These are phyloP conservation scores for Prunus kanzakura DNA, from an alignment of 306 rosid species.

Conservation along the genomic window DNA sequence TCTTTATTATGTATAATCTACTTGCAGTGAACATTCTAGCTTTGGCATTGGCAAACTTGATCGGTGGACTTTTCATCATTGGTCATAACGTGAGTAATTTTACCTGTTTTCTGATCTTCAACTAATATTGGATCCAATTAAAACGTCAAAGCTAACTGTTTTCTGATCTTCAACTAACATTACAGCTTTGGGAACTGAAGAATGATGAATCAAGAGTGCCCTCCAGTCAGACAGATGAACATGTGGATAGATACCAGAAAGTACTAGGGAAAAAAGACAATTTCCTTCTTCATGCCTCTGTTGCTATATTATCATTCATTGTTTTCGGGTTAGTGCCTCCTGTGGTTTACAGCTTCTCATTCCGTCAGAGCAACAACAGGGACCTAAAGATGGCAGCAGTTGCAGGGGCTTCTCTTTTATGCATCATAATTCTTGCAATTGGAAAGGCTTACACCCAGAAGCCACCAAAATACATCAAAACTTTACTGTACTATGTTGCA, in stretches of 20 bases:
- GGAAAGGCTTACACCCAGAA: slow-evolving; percentile 51
- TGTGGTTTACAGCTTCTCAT: slow-evolving; percentile 64
- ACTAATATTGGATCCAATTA: neutral
- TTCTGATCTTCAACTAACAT: slow-evolving; percentile 8
- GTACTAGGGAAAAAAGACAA: slow-evolving; percentile 46
- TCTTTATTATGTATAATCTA: neutral
- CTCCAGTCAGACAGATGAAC: slow-evolving; percentile 5
- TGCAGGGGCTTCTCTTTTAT: slow-evolving; percentile 61
- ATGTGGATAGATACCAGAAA: slow-evolving; percentile 40
- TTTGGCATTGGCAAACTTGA: slow-evolving; percentile 72
- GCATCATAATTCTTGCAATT: slow-evolving; percentile 61
- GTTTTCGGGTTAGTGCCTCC: slow-evolving; percentile 71
- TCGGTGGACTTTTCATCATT: slow-evolving; percentile 71
- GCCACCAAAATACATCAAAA: slow-evolving; percentile 44
- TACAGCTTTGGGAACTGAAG: slow-evolving; percentile 62
- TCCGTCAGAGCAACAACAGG: slow-evolving; percentile 45
- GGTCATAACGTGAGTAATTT: slow-evolving; percentile 60
- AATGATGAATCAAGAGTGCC: slow-evolving; percentile 29
- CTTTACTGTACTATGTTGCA: slow-evolving; percentile 39
- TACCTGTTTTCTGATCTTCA: neutral
- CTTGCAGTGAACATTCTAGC: slow-evolving; percentile 66
- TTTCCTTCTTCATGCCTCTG: slow-evolving; percentile 52
- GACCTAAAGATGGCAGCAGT: slow-evolving; percentile 70
- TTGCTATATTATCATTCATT: slow-evolving; percentile 58
- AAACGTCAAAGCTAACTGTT: neutral